A percentile compares a stretch with the other conserved stretches of the same genome.
These are phyloP conservation scores for Cystobasidiopsis lactophilus DNA, from an alignment of 768 basidiomycete genomes.

Conservation along the genomic window DNA sequence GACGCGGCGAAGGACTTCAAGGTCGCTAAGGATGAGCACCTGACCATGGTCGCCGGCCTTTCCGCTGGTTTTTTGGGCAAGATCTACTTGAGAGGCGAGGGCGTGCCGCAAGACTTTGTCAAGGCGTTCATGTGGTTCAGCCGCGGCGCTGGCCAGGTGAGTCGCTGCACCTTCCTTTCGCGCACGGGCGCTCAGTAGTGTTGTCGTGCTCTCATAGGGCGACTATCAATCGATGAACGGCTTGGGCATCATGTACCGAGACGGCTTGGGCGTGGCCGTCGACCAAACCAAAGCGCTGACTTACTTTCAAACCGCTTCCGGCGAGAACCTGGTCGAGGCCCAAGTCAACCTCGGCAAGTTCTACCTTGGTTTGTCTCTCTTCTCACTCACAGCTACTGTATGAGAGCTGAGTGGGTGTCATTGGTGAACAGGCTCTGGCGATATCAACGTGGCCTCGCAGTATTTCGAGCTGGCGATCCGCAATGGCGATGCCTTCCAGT, in stretches of 20 bases:
- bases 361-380: conserved; percentile 23
- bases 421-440: conserved; percentile 41
- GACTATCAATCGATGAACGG: conserved; percentile 79
- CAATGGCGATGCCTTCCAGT: conserved; percentile 76
- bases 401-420: neutral
- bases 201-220: conserved; percentile 25
- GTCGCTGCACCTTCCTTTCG: neutral
- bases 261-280: conserved; percentile 49
- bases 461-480: conserved; percentile 70
- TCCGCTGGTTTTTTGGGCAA: conserved; percentile 75
- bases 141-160: conserved; percentile 29
- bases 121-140: conserved; percentile 71
- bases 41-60: conserved; percentile 44
- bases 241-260: conserved; percentile 75
- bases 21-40: conserved; percentile 21
- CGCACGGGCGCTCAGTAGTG: neutral
- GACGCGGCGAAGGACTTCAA: conserved; percentile 22
- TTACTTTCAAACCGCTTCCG: conserved; percentile 58
- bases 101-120: conserved; percentile 52
- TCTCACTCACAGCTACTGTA: neutral
- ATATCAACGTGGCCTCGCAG: conserved; percentile 40
- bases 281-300: conserved; percentile 42
- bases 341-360: conserved; percentile 70
- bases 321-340: conserved; percentile 74
- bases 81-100: conserved; percentile 87